phyloP scores from a whole-genome alignment of 208 protist species.

The Acanthamoeba quina region DNA sequence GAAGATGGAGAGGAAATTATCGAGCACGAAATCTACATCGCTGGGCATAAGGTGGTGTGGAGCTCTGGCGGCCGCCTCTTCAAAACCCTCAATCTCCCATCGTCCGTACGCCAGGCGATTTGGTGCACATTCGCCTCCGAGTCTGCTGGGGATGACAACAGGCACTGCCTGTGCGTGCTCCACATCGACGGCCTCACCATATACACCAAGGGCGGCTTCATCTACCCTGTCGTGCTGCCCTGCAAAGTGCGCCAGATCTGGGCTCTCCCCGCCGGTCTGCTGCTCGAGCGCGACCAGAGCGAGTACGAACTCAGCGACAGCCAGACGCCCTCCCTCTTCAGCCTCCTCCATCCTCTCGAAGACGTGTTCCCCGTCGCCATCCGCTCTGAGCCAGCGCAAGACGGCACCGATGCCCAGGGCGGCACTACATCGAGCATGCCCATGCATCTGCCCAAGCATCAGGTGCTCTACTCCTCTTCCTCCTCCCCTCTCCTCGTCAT shows the following conservation, averaged over 20 bases:
- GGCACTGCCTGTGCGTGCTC: slow-evolving; percentile 13
- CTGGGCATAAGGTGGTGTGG: slow-evolving; percentile 1
- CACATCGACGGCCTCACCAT: slow-evolving; percentile 47
- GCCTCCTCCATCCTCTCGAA: slow-evolving; percentile 20
- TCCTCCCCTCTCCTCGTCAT: background rate
- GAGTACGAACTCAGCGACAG: background rate
- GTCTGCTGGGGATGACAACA: background rate
- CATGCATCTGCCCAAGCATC: background rate
- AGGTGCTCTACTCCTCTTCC: slow-evolving; percentile 30
- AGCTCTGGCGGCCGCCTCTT: slow-evolving; percentile 27
- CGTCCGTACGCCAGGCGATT: slow-evolving; percentile 7
- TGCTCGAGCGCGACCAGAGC: slow-evolving; percentile 52
- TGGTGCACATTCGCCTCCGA: slow-evolving; percentile 13
- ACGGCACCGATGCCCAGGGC: background rate
- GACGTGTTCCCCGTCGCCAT: background rate
- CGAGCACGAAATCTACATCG: slow-evolving; percentile 28
- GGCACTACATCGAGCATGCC: background rate
- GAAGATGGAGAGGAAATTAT: background rate
- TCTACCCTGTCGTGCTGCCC: slow-evolving; percentile 62
- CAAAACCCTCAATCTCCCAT: slow-evolving; percentile 33
- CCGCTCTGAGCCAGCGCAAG: background rate
- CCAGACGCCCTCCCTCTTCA: background rate
- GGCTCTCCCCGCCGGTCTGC: background rate
- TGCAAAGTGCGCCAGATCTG: slow-evolving; percentile 46
- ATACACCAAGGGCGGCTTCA: slow-evolving; percentile 23